Evolutionary conservation across 148 eudicot species (phyloP), one percentile per base, ranked within the genome.

Genomic region (Dianthus caryophyllus): DNA sequence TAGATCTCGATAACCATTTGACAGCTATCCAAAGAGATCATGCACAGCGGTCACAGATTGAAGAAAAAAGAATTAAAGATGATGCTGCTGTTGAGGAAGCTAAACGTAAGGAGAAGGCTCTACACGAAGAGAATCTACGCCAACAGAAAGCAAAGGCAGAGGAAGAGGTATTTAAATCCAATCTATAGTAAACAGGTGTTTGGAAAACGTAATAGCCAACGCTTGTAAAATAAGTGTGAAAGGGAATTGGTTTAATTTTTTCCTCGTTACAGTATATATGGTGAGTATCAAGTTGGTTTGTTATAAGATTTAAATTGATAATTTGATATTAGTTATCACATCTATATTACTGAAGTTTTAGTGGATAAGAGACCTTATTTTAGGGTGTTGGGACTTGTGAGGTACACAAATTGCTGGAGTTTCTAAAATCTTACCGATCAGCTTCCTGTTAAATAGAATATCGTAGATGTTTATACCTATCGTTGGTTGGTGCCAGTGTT

Each of bases 41-140:
- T 65, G 96, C 84, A 72, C 92, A 90, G 44, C 84, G 74, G 58
- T 86, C 97, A 36, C 98, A 90, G 69, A 66, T 89, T 22, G 97
- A 87, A 83, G 97, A 90, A 86, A 94, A 85, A 65, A 84, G 73
- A 84, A 88, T 94, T 72, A 80, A 90, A 83, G 89, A 89, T 74
- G 96, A 91, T 79, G 96, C 96, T 39, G 96, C 89, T 66, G 68
- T 84, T 64, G 92, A 84, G 80, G 98, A 94, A 82, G 88, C 90
- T 72, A 86, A 78, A 79, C 82, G 96, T 83, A 85, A 72, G 70
- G 92, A 94, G 72, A 85, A 82, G 73, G 88, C 89, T 61, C 51
- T 82, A 52, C 85, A 78, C 66, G 91, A 88, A 80, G 90, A 85
- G 71, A 82, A 79, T 72, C 10, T 82, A 66, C 81, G 88, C 53